Evolutionary conservation across 2,329 filamentous ascomycete species (phyloP), one percentile per base, ranked within the genome.

Genomic region (Hymenoscyphus salicellus): DNA sequence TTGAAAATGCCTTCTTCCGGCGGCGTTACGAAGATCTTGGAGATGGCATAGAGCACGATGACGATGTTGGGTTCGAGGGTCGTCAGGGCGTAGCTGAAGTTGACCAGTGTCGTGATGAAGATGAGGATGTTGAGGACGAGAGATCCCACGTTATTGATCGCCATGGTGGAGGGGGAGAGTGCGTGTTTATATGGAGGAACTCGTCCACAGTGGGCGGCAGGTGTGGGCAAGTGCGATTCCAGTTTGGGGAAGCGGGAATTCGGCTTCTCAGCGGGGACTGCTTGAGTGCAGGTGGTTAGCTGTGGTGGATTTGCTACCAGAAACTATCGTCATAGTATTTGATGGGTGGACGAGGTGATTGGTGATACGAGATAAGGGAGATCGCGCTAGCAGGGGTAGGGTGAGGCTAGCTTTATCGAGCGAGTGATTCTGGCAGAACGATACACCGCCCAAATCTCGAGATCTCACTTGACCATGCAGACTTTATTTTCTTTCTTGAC

Each of bases 41-140:
- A 81, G 63, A 82, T 70, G 63, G 79, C 80, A 72, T 84, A 84
- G 6, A 85, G 76, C 28, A 74, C 72, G 56, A 83, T 74, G 30
- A 84, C 75, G 10, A 80, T 66, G 57, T 81, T 76, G 17, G 82
- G 80, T 65, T 83, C 81, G 61, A 81, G 78, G 66, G 81, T 77
- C 20, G 81, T 77, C 65, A 85, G 77, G 63, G 81, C 81, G 66
- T 82, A 79, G 71, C 79, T 79, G 71, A 84, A 81, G 73, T 84
- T 83, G 66, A 83, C 78, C 62, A 85, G 76, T 60, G 82, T 83
- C 49, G 81, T 82, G 68, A 85, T 75, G 72, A 85, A 85, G 70
- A 84, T 81, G 61, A 84, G 76, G 68, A 83, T 77, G 69, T 83
- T 78, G 60, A 84, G 76, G 67, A 84, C 73, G 38, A 83, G 75